A percentile compares a stretch with the other conserved stretches of the same genome.
Evolutionary conservation across 805 yeast genomes (phyloP).

Genomic region (Cyberlindnera saturnus): DNA sequence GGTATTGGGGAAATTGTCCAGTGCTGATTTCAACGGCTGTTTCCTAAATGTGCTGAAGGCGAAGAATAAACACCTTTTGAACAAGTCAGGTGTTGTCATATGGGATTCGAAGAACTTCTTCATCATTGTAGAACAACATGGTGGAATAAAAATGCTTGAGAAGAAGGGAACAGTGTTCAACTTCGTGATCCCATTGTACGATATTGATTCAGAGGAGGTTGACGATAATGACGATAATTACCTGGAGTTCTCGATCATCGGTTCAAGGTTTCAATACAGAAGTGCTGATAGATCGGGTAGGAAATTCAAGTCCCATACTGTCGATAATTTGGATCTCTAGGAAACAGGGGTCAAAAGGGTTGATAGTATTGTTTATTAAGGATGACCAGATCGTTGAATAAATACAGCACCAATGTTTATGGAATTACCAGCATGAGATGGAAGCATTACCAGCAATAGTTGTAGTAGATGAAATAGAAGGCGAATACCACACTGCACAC

Average conservation of each 20-base stretch:
- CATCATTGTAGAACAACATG: slow-evolving; percentile 51
- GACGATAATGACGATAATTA: slow-evolving; percentile 30
- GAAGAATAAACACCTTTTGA: slow-evolving; percentile 50
- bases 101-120: slow-evolving; percentile 80
- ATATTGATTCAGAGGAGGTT: slow-evolving; percentile 8
- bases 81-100: slow-evolving; percentile 66
- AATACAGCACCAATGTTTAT: background rate
- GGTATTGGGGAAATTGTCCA: slow-evolving; percentile 52
- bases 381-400: background rate
- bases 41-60: slow-evolving; percentile 50
- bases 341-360: background rate
- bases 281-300: slow-evolving; percentile 76
- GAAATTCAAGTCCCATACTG: slow-evolving; percentile 77
- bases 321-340: slow-evolving; percentile 41
- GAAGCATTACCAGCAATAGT: background rate
- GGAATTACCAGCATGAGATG: background rate
- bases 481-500: too few species aligned
- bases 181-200: slow-evolving; percentile 36
- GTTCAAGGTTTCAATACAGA: slow-evolving; percentile 71
- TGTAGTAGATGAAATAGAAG: too few species aligned
- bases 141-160: slow-evolving; percentile 61
- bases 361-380: background rate
- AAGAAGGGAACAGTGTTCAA: slow-evolving; percentile 64
- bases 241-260: slow-evolving; percentile 61
- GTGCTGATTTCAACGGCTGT: slow-evolving; percentile 84